phyloP scores from a whole-genome alignment of 2,329 filamentous ascomycete species.

The Fusarium mangiferae region DNA sequence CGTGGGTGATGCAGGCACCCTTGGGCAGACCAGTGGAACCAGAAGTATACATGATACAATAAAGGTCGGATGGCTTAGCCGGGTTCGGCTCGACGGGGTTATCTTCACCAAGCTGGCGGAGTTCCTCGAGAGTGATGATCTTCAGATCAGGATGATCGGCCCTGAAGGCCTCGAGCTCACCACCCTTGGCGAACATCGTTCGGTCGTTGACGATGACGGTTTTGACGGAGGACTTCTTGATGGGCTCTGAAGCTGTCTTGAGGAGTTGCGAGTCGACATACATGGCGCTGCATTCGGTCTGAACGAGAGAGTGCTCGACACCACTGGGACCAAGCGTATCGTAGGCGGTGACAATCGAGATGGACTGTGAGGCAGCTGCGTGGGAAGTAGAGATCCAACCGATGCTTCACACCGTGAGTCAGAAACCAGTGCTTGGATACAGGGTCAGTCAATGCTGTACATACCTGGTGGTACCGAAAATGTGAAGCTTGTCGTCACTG shows the following conservation, averaged over 20 bases:
- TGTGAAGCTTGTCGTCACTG: conserved; percentile 75
- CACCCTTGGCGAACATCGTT: conserved; percentile 60
- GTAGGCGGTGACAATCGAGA: conserved; percentile 94
- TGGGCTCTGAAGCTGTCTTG: conserved; percentile 65
- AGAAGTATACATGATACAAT: conserved; percentile 88
- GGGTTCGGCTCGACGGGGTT: conserved; percentile 77
- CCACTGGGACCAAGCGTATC: conserved; percentile 89
- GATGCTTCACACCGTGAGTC: conserved; percentile 59
- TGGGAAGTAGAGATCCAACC: conserved; percentile 89
- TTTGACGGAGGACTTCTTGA: conserved; percentile 67
- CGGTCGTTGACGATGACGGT: conserved; percentile 72
- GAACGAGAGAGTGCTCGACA: conserved; percentile 84
- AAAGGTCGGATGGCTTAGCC: conserved; percentile 79
- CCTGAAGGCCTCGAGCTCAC: conserved; percentile 66
- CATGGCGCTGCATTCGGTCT: conserved; percentile 84
- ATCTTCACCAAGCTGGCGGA: conserved; percentile 68
- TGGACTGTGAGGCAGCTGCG: conserved; percentile 80
- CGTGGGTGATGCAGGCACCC: conserved; percentile 85
- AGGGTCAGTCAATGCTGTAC: conserved; percentile 31
- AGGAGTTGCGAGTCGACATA: conserved; percentile 86
- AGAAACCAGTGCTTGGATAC: conserved; percentile 1
- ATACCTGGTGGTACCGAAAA: conserved; percentile 86
- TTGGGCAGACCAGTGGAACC: conserved; percentile 91
- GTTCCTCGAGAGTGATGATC: conserved; percentile 65
- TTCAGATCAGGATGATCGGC: conserved; percentile 64